Conservation (phyloP, 768 basidiomycete species). For the Auricularia sp. region DNA sequence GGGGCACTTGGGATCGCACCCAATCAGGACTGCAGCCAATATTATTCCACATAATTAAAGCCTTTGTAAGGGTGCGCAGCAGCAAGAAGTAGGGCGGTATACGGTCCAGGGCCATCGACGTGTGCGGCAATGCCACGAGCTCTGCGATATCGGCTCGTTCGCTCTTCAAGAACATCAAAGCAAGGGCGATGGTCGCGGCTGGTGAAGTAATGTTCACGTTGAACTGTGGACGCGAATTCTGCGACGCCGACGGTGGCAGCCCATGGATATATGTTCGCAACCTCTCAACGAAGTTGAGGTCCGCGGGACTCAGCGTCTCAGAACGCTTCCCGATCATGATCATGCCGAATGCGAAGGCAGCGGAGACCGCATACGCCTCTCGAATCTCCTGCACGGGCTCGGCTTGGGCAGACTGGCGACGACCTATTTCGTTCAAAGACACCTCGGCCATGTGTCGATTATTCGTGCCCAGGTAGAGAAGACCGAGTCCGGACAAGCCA, state of each 20-base stretch:
- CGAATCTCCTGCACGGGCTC: slow-evolving; percentile 82
- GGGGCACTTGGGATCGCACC: slow-evolving; percentile 61
- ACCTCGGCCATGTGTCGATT: slow-evolving; percentile 90
- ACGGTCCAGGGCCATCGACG: slow-evolving; percentile 65
- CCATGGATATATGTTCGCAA: slow-evolving; percentile 72
- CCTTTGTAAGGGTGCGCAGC: slow-evolving; percentile 63
- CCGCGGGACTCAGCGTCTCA: slow-evolving; percentile 47
- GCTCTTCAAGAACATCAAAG: slow-evolving; percentile 86
- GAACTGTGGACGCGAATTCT: slow-evolving; percentile 36
- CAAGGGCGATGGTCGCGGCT: slow-evolving; percentile 81
- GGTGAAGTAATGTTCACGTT: slow-evolving; percentile 88
- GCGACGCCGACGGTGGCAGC: slow-evolving; percentile 34
- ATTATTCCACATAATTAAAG: slow-evolving; percentile 78
- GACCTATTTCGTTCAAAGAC: slow-evolving; percentile 72
- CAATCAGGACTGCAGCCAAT: slow-evolving; percentile 66
- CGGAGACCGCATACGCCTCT: slow-evolving; percentile 84
- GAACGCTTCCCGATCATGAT: slow-evolving; percentile 76
- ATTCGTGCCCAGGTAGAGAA: slow-evolving; percentile 81
- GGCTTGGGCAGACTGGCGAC: slow-evolving; percentile 64
- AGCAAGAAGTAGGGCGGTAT: slow-evolving; percentile 85
- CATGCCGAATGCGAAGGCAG: slow-evolving; percentile 89
- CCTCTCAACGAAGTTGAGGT: slow-evolving; percentile 54
- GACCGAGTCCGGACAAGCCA: slow-evolving; percentile 76
- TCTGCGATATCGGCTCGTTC: slow-evolving; percentile 79
- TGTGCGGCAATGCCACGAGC: slow-evolving; percentile 73